These are phyloP conservation scores for Sphagnum fallax DNA, from an alignment of 228 moss, liverwort and hornwort species.

Conservation along the genomic window DNA sequence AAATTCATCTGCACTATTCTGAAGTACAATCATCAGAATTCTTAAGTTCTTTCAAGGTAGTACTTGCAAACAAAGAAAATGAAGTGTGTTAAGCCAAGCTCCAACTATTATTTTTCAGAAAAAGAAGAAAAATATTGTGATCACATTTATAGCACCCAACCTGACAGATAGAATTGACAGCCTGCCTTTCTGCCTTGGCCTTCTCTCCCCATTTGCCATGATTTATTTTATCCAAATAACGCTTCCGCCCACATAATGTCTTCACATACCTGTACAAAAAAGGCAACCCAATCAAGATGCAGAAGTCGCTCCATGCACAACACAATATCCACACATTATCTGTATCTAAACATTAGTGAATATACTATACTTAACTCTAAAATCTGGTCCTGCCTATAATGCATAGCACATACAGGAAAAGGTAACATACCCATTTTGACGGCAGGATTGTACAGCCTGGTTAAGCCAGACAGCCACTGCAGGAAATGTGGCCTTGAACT, in stretches of 20 bases:
- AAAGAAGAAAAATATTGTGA: too few species aligned
- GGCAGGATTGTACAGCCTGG: constrained; percentile 67
- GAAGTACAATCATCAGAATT: too few species aligned
- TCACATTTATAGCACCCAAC: constrained; percentile 7
- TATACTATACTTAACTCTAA: background rate
- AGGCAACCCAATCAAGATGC: background rate
- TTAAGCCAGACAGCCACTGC: constrained; percentile 61
- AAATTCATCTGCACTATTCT: too few species aligned
- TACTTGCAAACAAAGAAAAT: too few species aligned
- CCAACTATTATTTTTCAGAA: too few species aligned
- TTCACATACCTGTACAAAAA: constrained; percentile 48
- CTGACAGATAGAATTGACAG: constrained; percentile 96
- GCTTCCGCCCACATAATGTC: constrained; percentile 83
- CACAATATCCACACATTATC: background rate
- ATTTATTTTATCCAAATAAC: constrained; percentile 86
- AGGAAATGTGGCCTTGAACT: constrained; percentile 76
- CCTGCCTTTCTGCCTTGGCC: constrained; percentile 94
- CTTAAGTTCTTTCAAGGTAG: too few species aligned
- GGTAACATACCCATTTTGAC: constrained; percentile 56
- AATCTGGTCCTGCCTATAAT: too few species aligned
- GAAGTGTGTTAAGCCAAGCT: too few species aligned
- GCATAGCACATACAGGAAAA: background rate
- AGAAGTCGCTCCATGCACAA: background rate
- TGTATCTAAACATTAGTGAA: background rate
- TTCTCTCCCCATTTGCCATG: constrained; percentile 74